Conservation (phyloP, 495 filamentous ascomycete genomes). For the Chaetomium tenue region DNA sequence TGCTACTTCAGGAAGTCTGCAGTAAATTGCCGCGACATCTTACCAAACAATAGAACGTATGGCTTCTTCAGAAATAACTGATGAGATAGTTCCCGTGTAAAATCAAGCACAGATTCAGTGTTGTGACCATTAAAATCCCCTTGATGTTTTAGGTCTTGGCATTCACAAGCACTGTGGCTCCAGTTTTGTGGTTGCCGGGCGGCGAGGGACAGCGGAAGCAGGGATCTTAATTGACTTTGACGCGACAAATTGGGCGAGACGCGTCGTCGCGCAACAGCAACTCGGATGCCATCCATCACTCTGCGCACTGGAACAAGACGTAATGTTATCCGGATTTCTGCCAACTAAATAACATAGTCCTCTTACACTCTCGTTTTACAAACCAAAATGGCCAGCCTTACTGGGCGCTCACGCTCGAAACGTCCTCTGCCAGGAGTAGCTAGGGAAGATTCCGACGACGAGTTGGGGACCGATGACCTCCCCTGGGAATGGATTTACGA, state of each 20-base stretch:
- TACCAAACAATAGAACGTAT: no score
- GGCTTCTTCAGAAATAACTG: no score
- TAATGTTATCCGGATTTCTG: no score
- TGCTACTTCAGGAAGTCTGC: not conserved
- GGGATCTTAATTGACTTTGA: conserved; percentile 27
- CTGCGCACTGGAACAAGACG: no score
- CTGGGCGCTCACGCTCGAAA: conserved; percentile 5
- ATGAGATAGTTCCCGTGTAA: no score
- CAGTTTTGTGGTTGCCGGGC: not conserved
- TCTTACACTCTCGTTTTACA: not conserved
- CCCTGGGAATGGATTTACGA: conserved; percentile 94
- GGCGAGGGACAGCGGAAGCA: not conserved
- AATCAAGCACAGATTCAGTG: no score
- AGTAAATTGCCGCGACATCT: no score
- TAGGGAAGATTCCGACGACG: conserved; percentile 88
- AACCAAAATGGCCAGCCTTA: conserved; percentile 21
- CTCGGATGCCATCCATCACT: not conserved
- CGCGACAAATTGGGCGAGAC: conserved; percentile 18
- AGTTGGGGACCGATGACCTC: conserved; percentile 76
- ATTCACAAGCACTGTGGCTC: not conserved
- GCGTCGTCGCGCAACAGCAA: conserved; percentile 13
- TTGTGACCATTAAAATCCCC: not conserved
- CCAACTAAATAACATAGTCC: not conserved
- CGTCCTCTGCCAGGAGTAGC: conserved; percentile 49
- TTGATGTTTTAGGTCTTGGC: conserved; percentile 1